Evolutionary conservation across 257 asterid species (phyloP).

Genomic region (Galeopsis tetrahit): DNA sequence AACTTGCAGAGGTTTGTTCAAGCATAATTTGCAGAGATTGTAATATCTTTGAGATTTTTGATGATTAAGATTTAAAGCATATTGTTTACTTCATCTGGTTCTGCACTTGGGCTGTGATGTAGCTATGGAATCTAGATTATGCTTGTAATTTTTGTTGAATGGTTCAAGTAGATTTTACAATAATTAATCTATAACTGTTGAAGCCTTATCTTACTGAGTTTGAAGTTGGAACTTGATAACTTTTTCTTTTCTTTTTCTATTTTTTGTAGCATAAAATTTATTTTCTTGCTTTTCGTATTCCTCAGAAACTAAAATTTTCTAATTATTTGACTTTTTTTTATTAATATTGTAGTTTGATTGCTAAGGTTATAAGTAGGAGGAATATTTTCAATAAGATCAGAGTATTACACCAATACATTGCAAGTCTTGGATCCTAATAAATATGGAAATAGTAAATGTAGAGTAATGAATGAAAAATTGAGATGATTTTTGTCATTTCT

Average conservation of each 20-base stretch:
- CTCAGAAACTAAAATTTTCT: background rate
- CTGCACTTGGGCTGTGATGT: too few species aligned
- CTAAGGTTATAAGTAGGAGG: background rate
- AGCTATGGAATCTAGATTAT: too few species aligned
- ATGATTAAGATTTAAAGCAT: slow-evolving; percentile 1
- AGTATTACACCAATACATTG: background rate
- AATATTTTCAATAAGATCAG: background rate
- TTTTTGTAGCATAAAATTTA: background rate
- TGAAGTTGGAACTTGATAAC: background rate
- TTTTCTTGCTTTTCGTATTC: background rate
- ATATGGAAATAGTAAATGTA: background rate
- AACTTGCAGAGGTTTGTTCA: slow-evolving; percentile 70
- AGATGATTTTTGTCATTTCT: too few species aligned
- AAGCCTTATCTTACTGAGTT: background rate
- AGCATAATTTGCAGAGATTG: slow-evolving; percentile 38
- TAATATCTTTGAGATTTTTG: background rate
- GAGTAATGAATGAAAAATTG: background rate
- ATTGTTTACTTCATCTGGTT: slow-evolving; percentile 18
- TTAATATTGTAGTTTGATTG: background rate
- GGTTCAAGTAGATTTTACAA: too few species aligned
- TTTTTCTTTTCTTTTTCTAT: background rate
- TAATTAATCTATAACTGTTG: background rate
- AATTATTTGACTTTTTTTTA: background rate
- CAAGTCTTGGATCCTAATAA: background rate
- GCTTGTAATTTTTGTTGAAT: background rate